Evolutionary conservation across 345 rosid genomes (phyloP).

Genomic region (Acer negundo): DNA sequence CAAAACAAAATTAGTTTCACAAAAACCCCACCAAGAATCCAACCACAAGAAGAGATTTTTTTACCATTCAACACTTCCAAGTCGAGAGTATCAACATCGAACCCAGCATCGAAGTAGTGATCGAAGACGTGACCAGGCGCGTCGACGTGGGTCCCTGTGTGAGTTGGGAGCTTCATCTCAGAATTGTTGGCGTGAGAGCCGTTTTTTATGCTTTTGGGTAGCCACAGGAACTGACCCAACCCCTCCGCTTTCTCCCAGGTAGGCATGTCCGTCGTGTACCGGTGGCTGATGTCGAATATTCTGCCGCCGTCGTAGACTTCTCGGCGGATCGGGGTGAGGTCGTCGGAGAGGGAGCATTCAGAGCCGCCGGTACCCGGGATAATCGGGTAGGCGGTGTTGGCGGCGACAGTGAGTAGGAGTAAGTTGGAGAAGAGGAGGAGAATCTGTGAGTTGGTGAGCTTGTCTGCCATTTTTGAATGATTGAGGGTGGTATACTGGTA

Average conservation of each 20-base stretch:
- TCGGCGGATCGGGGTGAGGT: slow-evolving; percentile 58
- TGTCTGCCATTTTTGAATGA: neutral
- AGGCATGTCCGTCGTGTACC: slow-evolving; percentile 62
- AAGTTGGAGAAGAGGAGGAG: neutral
- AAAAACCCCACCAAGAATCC: neutral
- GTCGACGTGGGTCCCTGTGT: slow-evolving; percentile 92
- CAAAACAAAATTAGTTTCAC: neutral
- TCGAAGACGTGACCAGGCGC: slow-evolving; percentile 85
- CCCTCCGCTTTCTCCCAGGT: slow-evolving; percentile 46
- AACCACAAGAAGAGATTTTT: neutral
- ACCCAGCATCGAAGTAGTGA: slow-evolving; percentile 79
- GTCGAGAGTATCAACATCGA: slow-evolving; percentile 87
- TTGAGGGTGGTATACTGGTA: too few relatives aligned
- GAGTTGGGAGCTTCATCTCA: slow-evolving; percentile 71
- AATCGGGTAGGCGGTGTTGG: slow-evolving; percentile 38
- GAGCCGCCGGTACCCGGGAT: slow-evolving; percentile 34
- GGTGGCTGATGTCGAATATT: slow-evolving; percentile 76
- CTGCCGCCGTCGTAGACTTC: slow-evolving; percentile 74
- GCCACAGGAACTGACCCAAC: slow-evolving; percentile 64
- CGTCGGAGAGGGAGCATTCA: slow-evolving; percentile 20
- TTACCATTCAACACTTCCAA: slow-evolving; percentile 66
- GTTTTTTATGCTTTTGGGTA: slow-evolving; percentile 76
- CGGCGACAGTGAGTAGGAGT: slow-evolving; percentile 14
- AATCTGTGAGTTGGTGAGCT: neutral
- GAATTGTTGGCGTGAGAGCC: slow-evolving; percentile 77